Base-by-base conservation (phyloP, 768 basidiomycete species). In the Leucogyrophana mollusca region DNA sequence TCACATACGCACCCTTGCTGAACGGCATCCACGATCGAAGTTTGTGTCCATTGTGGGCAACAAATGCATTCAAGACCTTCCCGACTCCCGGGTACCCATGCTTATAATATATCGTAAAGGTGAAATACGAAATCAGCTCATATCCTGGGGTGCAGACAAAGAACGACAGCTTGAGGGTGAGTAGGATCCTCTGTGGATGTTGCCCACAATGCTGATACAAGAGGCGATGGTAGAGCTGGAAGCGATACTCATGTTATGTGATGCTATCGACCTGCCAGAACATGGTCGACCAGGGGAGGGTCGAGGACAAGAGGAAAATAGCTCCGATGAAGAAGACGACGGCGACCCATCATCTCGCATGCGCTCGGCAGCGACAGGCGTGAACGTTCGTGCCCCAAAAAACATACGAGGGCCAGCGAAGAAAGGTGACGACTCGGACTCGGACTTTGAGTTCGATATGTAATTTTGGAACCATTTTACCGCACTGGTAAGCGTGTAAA, bases 51-150 rank as follows among this genome's bases (percentile, higher is more conserved):
- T 98, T 56, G 82, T 94, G 3, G 93, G 94, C 30, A 81, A 90
- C 69, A 93, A 93, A 66, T 95, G 93, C 70, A 96, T 99, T 56
- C 84, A 90, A n/a, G 87, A 97, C 66, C 83, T 98, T 27, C 95
- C 94, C 11, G 96, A 97, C 56, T 74, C 80, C 30, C 83, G 93
- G 42, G 68, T 93, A 33, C 96, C 96, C 1, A 98, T 95, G 76
- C 71, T 98, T 47, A 83, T 99, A 53, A 71, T 95, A 23, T 98
- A 99, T 67, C 83, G 88, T 37, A 87, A 86, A 55, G 96, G 96
- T n/a, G 87, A 94, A 35, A 86, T 98, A 25, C 73, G 79, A 38
- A 87, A 88, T 51, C 93, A 97, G 64, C 72, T 96, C 10, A 73
- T 90, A 4, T 80, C 90, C 2, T 90, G 91, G 85, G 88, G 87